Base-by-base conservation (phyloP, 2,329 filamentous ascomycete species). In the Xylariaceae sp. region DNA sequence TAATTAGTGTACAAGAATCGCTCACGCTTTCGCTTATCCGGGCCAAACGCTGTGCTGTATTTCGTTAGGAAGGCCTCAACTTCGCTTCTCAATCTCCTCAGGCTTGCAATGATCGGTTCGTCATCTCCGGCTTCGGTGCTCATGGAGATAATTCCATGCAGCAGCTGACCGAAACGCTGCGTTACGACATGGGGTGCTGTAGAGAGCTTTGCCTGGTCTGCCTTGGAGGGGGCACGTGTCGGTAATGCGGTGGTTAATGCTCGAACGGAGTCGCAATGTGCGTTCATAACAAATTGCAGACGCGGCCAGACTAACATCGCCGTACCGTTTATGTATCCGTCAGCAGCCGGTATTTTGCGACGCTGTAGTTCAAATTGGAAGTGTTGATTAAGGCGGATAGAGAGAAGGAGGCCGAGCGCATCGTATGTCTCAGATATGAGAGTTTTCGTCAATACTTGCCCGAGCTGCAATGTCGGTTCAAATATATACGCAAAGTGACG, bases 271-370 rank as follows among this genome's bases (percentile, higher is more conserved):
- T 96, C 91, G 72, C 88, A 91, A 68, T 99, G 94, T 51, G 86
- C 80, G 68, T 96, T 92, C 84, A 99, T 95, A 63, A 96, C 85
- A 53, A 89, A 83, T 71, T 99, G 95, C 65, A 99, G 88, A 22
- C 92, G 86, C 7, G 94, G 94, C 94, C 94, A 99, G 5, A 99
- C 81, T 2, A 94, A 82, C 90, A 99, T 99, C 66, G 88, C 92
- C 5, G 90, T 95, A 43, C 85, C 92, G 69, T 99, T 99, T 68
- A 96, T 86, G 68, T 99, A 99, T 37, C 84, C 80, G 67, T 99
- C 94, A 1, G 89, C 85, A 5, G 90, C 86, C 0, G 94, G 94
- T 1, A 97, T 84, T 67, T 95, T 92, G 51, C 92, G 85, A 10
- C 92, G 83, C 70, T 99, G 94, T 32, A 97, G 79, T 70, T 95